Percentiles rank a stretch among this genome's conserved stretches.
These are phyloP conservation scores for Casuarina equisetifolia DNA, from an alignment of 306 rosid species.

Conservation along the genomic window DNA sequence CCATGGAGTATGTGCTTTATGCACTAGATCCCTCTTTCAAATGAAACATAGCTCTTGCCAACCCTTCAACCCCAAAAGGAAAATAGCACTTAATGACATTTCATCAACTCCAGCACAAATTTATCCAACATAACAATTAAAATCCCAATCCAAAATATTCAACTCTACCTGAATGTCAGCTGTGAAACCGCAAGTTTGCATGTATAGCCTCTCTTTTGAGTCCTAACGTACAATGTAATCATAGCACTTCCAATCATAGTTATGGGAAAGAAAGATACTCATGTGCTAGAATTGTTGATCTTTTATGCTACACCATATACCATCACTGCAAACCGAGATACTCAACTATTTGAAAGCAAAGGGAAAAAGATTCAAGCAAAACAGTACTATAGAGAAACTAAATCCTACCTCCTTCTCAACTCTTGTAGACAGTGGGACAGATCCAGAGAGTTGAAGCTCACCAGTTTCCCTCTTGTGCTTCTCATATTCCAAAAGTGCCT, in stretches of 20 bases:
- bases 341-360: neutral
- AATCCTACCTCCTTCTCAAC: constrained; percentile 71
- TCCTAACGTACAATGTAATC: neutral
- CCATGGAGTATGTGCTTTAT: neutral
- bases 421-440: constrained; percentile 51
- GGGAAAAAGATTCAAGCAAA: constrained; percentile 13
- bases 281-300: neutral
- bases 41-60: neutral
- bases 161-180: neutral
- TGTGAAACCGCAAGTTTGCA: neutral
- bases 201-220: neutral
- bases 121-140: neutral
- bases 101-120: neutral
- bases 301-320: neutral
- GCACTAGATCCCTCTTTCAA: neutral
- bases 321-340: neutral
- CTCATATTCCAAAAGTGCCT: constrained; percentile 87
- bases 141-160: neutral
- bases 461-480: constrained; percentile 74
- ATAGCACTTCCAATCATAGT: neutral
- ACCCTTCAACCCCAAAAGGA: neutral
- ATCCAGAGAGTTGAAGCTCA: constrained; percentile 65
- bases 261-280: neutral
- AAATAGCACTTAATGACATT: too few species aligned
- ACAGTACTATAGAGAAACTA: constrained; percentile 10